These are phyloP conservation scores for Sporothrix globosa DNA, from an alignment of 2,329 filamentous ascomycete species.

Conservation along the genomic window DNA sequence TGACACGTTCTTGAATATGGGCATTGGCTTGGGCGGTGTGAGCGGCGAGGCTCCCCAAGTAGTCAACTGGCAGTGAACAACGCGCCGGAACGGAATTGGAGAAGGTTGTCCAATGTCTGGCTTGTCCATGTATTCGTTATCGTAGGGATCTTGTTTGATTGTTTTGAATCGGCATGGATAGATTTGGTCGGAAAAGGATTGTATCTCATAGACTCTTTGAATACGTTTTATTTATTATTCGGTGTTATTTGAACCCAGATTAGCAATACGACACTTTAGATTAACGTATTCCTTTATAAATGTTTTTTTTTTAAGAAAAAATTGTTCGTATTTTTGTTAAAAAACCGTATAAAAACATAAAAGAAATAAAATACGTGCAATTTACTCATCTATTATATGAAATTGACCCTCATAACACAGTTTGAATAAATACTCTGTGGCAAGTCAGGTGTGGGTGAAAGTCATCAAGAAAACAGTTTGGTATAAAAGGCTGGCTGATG, in stretches of 20 bases:
- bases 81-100: background rate
- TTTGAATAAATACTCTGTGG: too few relatives aligned
- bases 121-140: background rate
- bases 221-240: background rate
- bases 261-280: too few relatives aligned
- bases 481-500: conserved; percentile 13
- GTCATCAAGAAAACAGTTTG: background rate
- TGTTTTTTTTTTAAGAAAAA: too few relatives aligned
- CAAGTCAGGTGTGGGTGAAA: too few relatives aligned
- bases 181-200: background rate
- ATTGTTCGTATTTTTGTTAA: too few relatives aligned
- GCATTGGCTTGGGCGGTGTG: conserved; percentile 40
- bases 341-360: too few relatives aligned
- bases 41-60: background rate
- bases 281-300: too few relatives aligned
- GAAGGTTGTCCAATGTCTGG: background rate
- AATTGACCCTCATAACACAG: too few relatives aligned
- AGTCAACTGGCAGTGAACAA: conserved; percentile 5
- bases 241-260: too few relatives aligned
- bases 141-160: background rate
- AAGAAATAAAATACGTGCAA: too few relatives aligned
- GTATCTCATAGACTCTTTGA: background rate
- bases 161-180: background rate
- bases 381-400: too few relatives aligned
- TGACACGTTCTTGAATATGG: conserved; percentile 59